Percentiles rank a stretch among this genome's conserved stretches.
phyloP scores from a whole-genome alignment of 202 grass and related monocot species.

The Cymbopogon flexuosus region DNA sequence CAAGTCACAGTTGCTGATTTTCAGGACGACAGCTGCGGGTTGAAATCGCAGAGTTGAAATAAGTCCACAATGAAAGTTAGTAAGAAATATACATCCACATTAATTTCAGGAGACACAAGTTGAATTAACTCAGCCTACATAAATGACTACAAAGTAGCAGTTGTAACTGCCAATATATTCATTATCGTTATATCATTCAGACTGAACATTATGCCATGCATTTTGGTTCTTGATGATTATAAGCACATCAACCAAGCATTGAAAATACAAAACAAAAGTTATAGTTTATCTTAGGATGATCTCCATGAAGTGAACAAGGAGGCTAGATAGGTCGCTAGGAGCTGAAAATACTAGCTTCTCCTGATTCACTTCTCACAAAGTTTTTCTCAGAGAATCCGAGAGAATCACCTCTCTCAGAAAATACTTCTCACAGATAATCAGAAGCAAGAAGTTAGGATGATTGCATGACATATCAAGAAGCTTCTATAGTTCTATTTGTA shows the following conservation, averaged over 20 bases:
- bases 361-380: not conserved
- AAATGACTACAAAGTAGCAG: not conserved
- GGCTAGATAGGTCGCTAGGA: not conserved
- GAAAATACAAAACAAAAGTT: not conserved
- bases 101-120: not conserved
- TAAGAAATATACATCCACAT: not conserved
- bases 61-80: not conserved
- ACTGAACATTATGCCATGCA: not conserved
- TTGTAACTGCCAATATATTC: not conserved
- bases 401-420: not conserved
- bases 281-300: not conserved
- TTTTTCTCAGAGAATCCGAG: not conserved
- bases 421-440: not conserved
- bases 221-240: not conserved
- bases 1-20: not conserved
- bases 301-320: not conserved
- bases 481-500: not conserved
- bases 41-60: not conserved
- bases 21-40: not conserved
- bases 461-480: not conserved
- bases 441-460: not conserved
- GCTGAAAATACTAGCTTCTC: not conserved
- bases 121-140: not conserved
- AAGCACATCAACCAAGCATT: not conserved
- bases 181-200: not conserved